These are phyloP conservation scores for Coprinellus micaceus DNA, from an alignment of 768 basidiomycete species.

Conservation along the genomic window DNA sequence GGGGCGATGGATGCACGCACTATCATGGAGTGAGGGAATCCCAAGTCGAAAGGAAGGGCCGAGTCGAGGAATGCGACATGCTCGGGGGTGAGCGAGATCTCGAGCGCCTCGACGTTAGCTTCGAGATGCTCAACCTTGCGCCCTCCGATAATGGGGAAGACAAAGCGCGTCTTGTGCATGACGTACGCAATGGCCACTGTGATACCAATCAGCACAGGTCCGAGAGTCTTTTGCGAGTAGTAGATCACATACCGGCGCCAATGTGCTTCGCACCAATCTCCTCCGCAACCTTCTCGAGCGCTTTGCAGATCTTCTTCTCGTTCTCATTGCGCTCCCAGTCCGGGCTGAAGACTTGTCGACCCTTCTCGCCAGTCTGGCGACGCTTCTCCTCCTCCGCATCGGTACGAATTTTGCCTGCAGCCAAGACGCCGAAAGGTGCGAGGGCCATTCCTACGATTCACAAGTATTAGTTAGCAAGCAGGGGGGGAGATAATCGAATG, in stretches of 20 bases:
- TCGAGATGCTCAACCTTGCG: constrained; percentile 39
- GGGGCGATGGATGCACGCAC: background rate
- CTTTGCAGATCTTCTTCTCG: constrained; percentile 26
- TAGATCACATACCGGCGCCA: constrained; percentile 34
- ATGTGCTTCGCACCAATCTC: constrained; percentile 43
- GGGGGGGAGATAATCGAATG: too few relatives aligned
- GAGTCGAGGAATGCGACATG: constrained; percentile 38
- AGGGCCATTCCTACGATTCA: constrained; percentile 20
- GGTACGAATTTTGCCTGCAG: constrained; percentile 46
- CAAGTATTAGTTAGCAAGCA: too few relatives aligned
- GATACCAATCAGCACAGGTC: background rate
- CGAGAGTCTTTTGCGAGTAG: constrained; percentile 4
- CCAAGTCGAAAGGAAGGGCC: constrained; percentile 10
- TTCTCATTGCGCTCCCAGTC: constrained; percentile 23
- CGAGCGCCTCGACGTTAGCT: constrained; percentile 42
- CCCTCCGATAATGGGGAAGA: constrained; percentile 40
- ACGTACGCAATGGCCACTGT: constrained; percentile 49
- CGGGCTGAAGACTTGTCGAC: constrained; percentile 15
- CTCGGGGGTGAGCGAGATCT: constrained; percentile 33
- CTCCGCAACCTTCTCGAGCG: constrained; percentile 42
- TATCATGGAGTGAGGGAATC: constrained; percentile 8
- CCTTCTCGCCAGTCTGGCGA: constrained; percentile 6
- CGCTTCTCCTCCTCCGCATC: constrained; percentile 24
- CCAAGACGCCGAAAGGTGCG: constrained; percentile 29
- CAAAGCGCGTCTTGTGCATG: constrained; percentile 46